Conservation (phyloP, 108 stramenopile species). For the Mediolabrus comicus region DNA sequence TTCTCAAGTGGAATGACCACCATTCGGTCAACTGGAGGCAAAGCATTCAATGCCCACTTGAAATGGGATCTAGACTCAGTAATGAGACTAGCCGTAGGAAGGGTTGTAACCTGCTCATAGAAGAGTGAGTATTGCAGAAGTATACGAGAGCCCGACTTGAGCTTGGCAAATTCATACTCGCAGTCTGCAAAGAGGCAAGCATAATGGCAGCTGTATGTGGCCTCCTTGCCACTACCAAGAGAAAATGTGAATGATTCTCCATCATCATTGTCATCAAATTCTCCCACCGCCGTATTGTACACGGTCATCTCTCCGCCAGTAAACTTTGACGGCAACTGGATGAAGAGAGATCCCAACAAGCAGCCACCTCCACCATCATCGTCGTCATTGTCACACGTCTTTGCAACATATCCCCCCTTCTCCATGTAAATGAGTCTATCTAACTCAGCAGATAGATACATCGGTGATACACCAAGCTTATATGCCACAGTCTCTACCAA, state of each 20-base stretch:
- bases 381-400: conserved; percentile 2
- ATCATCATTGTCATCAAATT: too few relatives aligned
- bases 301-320: conserved; percentile 11
- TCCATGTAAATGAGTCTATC: conserved; percentile 14
- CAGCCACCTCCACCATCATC: neutral
- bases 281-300: neutral
- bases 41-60: neutral
- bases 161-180: conserved; percentile 14
- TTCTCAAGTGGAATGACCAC: neutral
- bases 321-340: conserved; percentile 22
- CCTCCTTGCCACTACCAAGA: conserved; percentile 1
- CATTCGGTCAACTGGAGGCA: neutral
- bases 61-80: neutral
- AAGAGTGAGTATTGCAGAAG: conserved; percentile 20
- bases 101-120: neutral
- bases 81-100: neutral
- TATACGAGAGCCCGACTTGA: conserved; percentile 17
- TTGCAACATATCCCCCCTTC: conserved; percentile 13
- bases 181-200: conserved; percentile 22
- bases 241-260: neutral
- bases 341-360: conserved; percentile 4
- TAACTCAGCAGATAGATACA: conserved; percentile 10
- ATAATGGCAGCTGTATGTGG: conserved; percentile 18
- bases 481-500: conserved; percentile 1
- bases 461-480: conserved; percentile 18